Evolutionary conservation across 176 grass and related monocot species (phyloP), one percentile per base, ranked within the genome.

Genomic region (Avena atlantica): DNA sequence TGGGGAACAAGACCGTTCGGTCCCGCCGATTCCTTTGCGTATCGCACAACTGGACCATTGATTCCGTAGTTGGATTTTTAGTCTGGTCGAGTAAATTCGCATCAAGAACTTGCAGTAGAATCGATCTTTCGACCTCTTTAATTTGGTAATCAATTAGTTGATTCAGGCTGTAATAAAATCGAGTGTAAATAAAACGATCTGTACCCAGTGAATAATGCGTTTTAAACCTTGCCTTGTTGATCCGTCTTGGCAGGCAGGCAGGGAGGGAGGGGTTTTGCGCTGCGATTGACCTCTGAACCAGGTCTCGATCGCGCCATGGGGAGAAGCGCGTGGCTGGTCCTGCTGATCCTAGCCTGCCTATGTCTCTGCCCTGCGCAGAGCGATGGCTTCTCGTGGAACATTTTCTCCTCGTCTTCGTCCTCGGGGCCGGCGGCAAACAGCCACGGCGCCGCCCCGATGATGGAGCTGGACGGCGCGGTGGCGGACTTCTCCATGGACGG

Each of bases 401-500:
- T 90, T 6, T 90, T 87, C 81, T 83, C 79, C 10, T 78, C 87
- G 0, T n/a, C 81, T 2, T 78, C 78, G 3, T 31, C 74, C 3
- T 65, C 86, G 9, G 44, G 57, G 1, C 1, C 20, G n/a, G 1
- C 70, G 34, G 74, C 36, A 9, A 24, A 67, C 20, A 31, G 72
- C 1, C 65, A 66, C 1, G 76, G 55, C 1, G 1, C 1, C 1
- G 7, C 82, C 14, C 72, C 82, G 42, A n/a, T 73, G 63, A 78
- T 80, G 84, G 88, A 84, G 19, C 71, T 89, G 2, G 74, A 80
- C 0, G 81, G 63, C 12, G 83, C 83, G 36, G 71, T 86, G 17
- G 92, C 88, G 0, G 84, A 94, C 60, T 93, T 95, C 84, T 85
- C 86, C 74, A 80, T 94, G 71, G 85, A 85, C 50, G 84, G 66